Evolutionary conservation across 305 asterid species (phyloP).

Genomic region (Fraxinus albicans): DNA sequence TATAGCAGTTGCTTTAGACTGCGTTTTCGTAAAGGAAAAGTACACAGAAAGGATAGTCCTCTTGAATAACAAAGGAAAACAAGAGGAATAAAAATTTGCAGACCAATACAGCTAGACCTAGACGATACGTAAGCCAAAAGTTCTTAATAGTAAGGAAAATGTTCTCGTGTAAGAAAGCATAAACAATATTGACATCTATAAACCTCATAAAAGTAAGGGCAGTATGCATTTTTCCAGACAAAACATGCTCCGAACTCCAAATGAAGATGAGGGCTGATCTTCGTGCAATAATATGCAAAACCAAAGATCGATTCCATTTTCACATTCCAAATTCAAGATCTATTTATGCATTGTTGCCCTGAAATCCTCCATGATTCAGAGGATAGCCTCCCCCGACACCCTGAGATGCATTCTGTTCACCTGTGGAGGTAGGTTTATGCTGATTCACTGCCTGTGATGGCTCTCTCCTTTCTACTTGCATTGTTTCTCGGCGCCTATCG

Average conservation of each 20-base stretch:
- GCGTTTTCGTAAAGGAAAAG: neutral
- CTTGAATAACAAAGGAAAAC: neutral
- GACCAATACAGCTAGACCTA: neutral
- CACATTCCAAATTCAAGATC: neutral
- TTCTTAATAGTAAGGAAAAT: neutral
- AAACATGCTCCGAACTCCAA: neutral
- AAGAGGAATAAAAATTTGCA: neutral
- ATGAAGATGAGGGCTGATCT: neutral
- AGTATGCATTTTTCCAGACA: neutral
- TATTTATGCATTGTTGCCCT: conserved; percentile 24
- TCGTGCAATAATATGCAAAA: neutral
- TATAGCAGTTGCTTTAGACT: neutral
- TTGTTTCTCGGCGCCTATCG: conserved; percentile 72
- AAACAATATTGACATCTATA: neutral
- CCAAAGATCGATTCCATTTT: neutral
- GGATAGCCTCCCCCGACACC: conserved; percentile 15
- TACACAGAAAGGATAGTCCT: neutral
- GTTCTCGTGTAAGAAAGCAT: neutral
- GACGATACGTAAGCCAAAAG: neutral
- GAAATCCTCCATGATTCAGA: conserved; percentile 24
- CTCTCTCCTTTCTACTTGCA: conserved; percentile 64
- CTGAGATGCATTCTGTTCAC: conserved; percentile 30
- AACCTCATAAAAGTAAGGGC: neutral
- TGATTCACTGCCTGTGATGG: conserved; percentile 37
- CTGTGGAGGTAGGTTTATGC: conserved; percentile 25